Conservation (phyloP, 192 early-diverging fungal species). For the Backusella morwellensis region DNA sequence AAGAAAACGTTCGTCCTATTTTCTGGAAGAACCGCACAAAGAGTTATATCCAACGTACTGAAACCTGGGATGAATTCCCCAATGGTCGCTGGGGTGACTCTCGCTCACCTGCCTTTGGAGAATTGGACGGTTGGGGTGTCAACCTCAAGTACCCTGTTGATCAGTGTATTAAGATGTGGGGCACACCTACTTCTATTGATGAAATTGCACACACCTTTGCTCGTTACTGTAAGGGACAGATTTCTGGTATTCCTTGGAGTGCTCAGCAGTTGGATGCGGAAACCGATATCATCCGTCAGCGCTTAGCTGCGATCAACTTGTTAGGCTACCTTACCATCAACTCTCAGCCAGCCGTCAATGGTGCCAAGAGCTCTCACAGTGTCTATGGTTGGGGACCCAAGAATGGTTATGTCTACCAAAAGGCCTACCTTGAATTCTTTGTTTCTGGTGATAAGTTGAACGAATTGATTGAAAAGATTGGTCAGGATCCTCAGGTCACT, state of each 20-base stretch:
- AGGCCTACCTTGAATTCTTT: constrained; percentile 98
- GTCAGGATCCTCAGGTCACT: constrained; percentile 67
- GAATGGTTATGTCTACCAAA: constrained; percentile 96
- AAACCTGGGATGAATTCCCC: constrained; percentile 96
- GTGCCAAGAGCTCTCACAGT: constrained; percentile 68
- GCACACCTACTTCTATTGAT: constrained; percentile 55
- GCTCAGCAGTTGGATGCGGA: constrained; percentile 72
- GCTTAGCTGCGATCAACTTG: constrained; percentile 68
- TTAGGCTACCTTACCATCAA: constrained; percentile 92
- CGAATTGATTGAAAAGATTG: constrained; percentile 69
- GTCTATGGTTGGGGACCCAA: constrained; percentile 95
- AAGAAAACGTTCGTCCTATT: constrained; percentile 97
- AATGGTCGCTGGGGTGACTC: constrained; percentile 99
- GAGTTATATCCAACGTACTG: constrained; percentile 88
- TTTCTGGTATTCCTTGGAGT: constrained; percentile 90
- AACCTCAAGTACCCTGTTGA: constrained; percentile 69
- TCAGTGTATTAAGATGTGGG: constrained; percentile 76
- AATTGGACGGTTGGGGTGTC: constrained; percentile 77
- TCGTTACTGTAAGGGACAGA: constrained; percentile 76
- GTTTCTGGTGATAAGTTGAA: constrained; percentile 67
- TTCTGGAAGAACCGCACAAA: constrained; percentile 96
- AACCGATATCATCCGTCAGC: constrained; percentile 67
- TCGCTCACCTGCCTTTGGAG: constrained; percentile 87
- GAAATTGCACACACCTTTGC: constrained; percentile 83
- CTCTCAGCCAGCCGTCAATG: constrained; percentile 95